Conservation (phyloP, 2,329 filamentous ascomycete species). For the Penicillium sp. region DNA sequence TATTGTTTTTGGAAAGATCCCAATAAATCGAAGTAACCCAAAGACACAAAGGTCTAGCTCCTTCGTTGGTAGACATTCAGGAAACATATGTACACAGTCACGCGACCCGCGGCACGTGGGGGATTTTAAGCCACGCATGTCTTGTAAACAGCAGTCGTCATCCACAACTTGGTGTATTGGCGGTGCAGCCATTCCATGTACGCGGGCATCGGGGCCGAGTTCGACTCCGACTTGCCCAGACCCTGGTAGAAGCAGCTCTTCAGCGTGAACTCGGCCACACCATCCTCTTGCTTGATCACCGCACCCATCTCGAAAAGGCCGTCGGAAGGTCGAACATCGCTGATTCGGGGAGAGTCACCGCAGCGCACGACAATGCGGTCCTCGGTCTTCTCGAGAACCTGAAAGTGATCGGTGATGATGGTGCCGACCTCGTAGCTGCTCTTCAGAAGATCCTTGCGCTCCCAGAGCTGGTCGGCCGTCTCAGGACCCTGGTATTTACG, state of each 20-base stretch:
- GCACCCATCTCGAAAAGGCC: constrained; percentile 66
- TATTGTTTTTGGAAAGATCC: background rate
- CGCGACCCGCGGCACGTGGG: background rate
- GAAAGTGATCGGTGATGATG: constrained; percentile 67
- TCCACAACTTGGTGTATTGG: constrained; percentile 56
- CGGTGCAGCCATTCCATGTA: constrained; percentile 53
- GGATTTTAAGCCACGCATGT: constrained; percentile 13
- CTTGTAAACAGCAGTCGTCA: constrained; percentile 51
- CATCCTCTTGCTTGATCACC: constrained; percentile 56
- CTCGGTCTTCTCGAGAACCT: constrained; percentile 64
- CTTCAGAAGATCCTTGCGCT: constrained; percentile 52
- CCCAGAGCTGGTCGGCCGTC: constrained; percentile 63
- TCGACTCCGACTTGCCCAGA: constrained; percentile 41
- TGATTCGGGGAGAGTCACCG: constrained; percentile 62
- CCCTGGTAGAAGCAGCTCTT: constrained; percentile 65
- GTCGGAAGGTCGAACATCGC: constrained; percentile 57
- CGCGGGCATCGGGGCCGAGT: constrained; percentile 45
- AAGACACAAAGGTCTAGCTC: background rate
- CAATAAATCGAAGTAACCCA: background rate
- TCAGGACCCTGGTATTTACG: constrained; percentile 58
- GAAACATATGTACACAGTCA: constrained; percentile 17
- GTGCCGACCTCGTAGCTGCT: constrained; percentile 63
- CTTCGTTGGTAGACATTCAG: constrained; percentile 7
- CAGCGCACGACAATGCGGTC: constrained; percentile 62
- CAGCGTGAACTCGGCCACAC: constrained; percentile 62